These are phyloP conservation scores for Globisporangium barbulae DNA, from an alignment of 352 stramenopile species.

Conservation along the genomic window DNA sequence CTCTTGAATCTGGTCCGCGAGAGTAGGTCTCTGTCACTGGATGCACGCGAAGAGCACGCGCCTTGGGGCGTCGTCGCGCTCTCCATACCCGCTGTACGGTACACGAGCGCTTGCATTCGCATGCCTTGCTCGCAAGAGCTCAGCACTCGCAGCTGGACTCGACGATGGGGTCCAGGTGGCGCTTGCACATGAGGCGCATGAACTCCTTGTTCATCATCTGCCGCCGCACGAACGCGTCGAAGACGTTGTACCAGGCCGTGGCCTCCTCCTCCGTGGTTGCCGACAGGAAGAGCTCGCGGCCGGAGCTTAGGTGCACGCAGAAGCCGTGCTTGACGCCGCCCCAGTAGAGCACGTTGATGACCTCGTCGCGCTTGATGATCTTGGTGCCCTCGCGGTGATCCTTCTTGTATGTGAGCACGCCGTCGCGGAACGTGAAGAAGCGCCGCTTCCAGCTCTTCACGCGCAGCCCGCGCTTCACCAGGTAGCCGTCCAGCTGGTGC, in stretches of 20 bases:
- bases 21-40: background rate
- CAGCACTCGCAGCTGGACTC: slow-evolving; percentile 35
- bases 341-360: slow-evolving; percentile 68
- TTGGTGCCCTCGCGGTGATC: slow-evolving; percentile 36
- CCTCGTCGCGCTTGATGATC: slow-evolving; percentile 43
- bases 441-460: slow-evolving; percentile 68
- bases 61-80: background rate
- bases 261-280: slow-evolving; percentile 51
- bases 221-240: slow-evolving; percentile 41
- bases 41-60: background rate
- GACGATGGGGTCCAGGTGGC: slow-evolving; percentile 46
- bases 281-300: slow-evolving; percentile 48
- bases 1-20: too few species aligned
- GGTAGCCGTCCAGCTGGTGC: slow-evolving; percentile 39
- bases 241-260: slow-evolving; percentile 46
- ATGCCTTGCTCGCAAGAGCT: slow-evolving; percentile 7
- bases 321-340: slow-evolving; percentile 53
- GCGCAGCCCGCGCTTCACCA: slow-evolving; percentile 54
- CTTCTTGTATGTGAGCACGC: slow-evolving; percentile 62
- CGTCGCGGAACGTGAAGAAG: slow-evolving; percentile 66
- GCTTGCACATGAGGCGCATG: slow-evolving; percentile 41
- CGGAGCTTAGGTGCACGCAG: slow-evolving; percentile 48
- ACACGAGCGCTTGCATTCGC: too few species aligned
- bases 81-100: background rate
- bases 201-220: slow-evolving; percentile 44